Evolutionary conservation across 2,329 filamentous ascomycete species (phyloP), one percentile per base, ranked within the genome.

Genomic region (Claviceps arundinis): DNA sequence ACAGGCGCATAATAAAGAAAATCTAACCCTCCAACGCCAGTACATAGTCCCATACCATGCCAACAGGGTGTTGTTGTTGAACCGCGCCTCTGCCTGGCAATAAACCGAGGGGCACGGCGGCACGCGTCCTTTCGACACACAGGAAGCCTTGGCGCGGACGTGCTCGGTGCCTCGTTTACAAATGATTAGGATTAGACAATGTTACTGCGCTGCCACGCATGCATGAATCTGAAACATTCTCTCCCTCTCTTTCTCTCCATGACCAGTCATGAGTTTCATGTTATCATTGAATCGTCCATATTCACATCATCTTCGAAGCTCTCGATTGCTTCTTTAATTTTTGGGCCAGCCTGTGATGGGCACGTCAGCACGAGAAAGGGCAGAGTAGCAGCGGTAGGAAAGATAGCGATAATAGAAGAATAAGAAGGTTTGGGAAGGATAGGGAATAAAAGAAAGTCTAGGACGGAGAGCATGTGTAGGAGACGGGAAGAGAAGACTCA

Each of bases 301-400:
- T 82, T 78, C 53, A 87, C 82, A 55, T 87, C 84, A 52, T 89
- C 84, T 61, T 95, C 89, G 53, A 97, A 78, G 60, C 84, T 85
- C 72, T 97, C 91, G 71, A 98, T 96, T 17, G 89, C 89, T 65
- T 95, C 89, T 70, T 97, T 98, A 69, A 98, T 96, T 67, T 89
- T 85, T 56, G 87, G 85, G 58, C 88, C 89, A 60, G 91, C 89
- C 90, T 95, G 37, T 26, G 38, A 38, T 9, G 30, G 40, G 4
- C 17, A 4, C 9, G 14, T 17, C 9, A 48, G 19, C 4, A 40
- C 26, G 7, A 6, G 19, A 34, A 34, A 34, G 30, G 30, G 30
- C 24, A 38, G 22, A 55, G 40, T 17, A 30, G 9, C 9, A 45
- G 4, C 3, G 5, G 3, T 2, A 11, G 8, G 7, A 30, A 19